Percentiles rank a stretch among this genome's conserved stretches.
Conservation (phyloP, 2,329 filamentous ascomycete species). For the Exophiala sp. region DNA sequence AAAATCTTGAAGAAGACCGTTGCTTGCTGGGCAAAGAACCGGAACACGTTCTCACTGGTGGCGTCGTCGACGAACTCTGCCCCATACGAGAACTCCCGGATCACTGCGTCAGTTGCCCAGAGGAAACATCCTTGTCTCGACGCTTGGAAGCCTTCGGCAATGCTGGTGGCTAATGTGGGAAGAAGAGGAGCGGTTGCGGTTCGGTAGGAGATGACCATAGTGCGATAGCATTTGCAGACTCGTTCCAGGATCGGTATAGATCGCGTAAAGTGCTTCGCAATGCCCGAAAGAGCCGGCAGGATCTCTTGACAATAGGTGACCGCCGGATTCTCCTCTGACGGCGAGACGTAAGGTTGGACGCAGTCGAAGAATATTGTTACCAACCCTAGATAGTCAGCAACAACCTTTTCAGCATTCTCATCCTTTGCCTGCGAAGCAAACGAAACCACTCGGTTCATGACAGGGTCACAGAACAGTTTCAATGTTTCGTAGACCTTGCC, state of each 20-base stretch:
- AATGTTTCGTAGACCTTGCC: conserved; percentile 76
- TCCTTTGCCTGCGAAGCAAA: conserved; percentile 81
- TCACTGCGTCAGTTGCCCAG: conserved; percentile 94
- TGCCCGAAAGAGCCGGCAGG: conserved; percentile 76
- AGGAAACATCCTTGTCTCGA: conserved; percentile 94
- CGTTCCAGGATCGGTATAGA: conserved; percentile 88
- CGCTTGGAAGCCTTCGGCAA: conserved; percentile 74
- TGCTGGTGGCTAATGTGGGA: conserved; percentile 77
- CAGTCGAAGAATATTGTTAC: conserved; percentile 83
- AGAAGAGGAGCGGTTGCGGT: conserved; percentile 81
- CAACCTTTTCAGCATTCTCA: conserved; percentile 73
- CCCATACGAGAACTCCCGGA: conserved; percentile 91
- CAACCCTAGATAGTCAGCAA: conserved; percentile 87
- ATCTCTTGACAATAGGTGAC: conserved; percentile 96
- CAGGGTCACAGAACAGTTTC: conserved; percentile 87
- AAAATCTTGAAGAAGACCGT: conserved; percentile 83
- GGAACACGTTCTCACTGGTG: conserved; percentile 84
- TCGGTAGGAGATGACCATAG: conserved; percentile 94
- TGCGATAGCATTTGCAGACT: conserved; percentile 90
- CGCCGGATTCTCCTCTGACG: conserved; percentile 72
- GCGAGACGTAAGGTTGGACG: conserved; percentile 67
- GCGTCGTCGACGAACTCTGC: conserved; percentile 73
- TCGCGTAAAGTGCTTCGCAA: conserved; percentile 78
- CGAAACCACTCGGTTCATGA: conserved; percentile 75
- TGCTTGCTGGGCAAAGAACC: conserved; percentile 90